Evolutionary conservation across 2,329 filamentous ascomycete species (phyloP).

Genomic region (Talaromyces sp.): DNA sequence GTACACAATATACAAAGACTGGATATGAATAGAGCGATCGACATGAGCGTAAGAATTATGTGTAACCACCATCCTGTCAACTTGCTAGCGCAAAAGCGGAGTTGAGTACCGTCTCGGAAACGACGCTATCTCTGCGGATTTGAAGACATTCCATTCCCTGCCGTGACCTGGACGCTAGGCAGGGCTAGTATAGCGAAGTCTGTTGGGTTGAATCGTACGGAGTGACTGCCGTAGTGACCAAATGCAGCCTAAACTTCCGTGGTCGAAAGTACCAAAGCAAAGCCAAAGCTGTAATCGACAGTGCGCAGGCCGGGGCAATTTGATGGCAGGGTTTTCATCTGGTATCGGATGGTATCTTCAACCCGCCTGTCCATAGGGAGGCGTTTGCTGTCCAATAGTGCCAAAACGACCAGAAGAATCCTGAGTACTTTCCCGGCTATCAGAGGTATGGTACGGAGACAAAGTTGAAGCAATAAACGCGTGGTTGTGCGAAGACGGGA

Average conservation of each 20-base stretch:
- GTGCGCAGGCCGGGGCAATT: neutral
- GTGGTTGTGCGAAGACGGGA: conserved; percentile 35
- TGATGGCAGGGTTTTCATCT: neutral
- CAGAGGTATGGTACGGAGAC: conserved; percentile 21
- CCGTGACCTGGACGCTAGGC: neutral
- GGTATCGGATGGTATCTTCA: conserved; percentile 27
- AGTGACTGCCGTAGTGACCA: neutral
- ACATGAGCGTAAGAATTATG: neutral
- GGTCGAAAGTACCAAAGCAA: neutral
- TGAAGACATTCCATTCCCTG: neutral
- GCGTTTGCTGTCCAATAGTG: conserved; percentile 46
- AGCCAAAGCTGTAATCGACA: neutral
- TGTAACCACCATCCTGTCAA: neutral
- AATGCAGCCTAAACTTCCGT: neutral
- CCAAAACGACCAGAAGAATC: conserved; percentile 34
- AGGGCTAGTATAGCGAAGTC: neutral
- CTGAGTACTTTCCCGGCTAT: conserved; percentile 26
- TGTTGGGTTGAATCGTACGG: neutral
- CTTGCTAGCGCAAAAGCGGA: neutral
- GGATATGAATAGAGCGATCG: neutral
- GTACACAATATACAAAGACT: conserved; percentile 1
- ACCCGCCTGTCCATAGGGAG: conserved; percentile 49
- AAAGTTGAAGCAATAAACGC: conserved; percentile 34
- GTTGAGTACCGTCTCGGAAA: neutral
- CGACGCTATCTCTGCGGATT: neutral